A percentile compares a stretch with the other conserved stretches of the same genome.
Conservation (phyloP, 306 rosid genomes). For the Alnus glutinosa region DNA sequence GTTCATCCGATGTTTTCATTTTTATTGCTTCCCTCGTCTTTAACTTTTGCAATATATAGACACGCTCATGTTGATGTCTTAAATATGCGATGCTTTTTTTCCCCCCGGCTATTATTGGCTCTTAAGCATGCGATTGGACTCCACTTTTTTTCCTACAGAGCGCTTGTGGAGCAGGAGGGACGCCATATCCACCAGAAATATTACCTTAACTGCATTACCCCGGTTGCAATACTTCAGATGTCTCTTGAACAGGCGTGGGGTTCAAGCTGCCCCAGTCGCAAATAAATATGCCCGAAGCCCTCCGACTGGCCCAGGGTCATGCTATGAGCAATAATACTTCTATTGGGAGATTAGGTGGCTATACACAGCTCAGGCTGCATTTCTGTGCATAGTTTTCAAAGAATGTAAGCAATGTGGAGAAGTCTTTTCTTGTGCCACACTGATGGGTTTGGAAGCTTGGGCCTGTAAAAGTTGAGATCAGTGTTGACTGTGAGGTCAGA, state of each 20-base stretch:
- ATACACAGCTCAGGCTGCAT: neutral
- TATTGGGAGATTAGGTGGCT: conserved; percentile 3
- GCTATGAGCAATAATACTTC: conserved; percentile 64
- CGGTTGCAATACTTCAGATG: conserved; percentile 83
- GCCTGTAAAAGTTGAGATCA: neutral
- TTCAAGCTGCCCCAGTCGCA: conserved; percentile 80
- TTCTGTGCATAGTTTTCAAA: neutral
- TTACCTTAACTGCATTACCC: conserved; percentile 47
- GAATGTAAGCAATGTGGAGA: neutral
- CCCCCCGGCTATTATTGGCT: neutral
- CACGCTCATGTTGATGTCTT: neutral
- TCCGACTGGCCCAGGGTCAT: conserved; percentile 80
- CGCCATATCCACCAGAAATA: conserved; percentile 36
- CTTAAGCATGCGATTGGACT: conserved; percentile 23
- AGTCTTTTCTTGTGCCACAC: conserved; percentile 1
- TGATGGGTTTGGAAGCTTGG: conserved; percentile 18
- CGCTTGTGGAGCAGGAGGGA: conserved; percentile 82
- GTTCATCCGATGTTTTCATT: neutral
- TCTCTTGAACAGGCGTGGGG: conserved; percentile 76
- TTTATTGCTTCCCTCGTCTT: neutral
- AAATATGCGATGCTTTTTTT: conserved; percentile 5
- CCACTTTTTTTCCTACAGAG: conserved; percentile 42
- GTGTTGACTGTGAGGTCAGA: neutral
- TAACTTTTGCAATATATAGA: neutral
- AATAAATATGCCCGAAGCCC: conserved; percentile 66